These are phyloP conservation scores for Colletotrichum lentis DNA, from an alignment of 2,329 filamentous ascomycete genomes.

Conservation along the genomic window DNA sequence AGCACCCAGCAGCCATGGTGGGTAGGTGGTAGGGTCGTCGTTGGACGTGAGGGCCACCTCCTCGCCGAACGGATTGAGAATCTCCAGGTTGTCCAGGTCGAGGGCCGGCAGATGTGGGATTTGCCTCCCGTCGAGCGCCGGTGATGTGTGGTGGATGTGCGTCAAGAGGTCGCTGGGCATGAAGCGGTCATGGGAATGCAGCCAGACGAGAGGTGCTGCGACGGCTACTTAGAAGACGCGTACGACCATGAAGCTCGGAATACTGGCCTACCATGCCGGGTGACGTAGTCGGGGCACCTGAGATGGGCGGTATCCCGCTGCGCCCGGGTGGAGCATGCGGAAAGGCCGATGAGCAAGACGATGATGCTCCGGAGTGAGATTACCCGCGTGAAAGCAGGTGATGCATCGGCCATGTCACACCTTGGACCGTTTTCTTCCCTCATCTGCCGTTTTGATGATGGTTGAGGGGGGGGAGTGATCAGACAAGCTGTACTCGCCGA, in stretches of 20 bases:
- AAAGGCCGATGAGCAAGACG: slow-evolving; percentile 12
- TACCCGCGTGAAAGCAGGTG: slow-evolving; percentile 10
- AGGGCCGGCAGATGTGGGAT: slow-evolving; percentile 39
- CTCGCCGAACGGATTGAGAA: slow-evolving; percentile 41
- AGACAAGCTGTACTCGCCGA: no score
- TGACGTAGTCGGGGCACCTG: slow-evolving; percentile 44
- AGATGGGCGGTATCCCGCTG: slow-evolving; percentile 20
- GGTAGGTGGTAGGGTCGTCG: slow-evolving; percentile 43
- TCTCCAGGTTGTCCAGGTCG: slow-evolving; percentile 43
- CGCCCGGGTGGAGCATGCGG: slow-evolving; percentile 19
- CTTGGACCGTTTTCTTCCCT: not conserved
- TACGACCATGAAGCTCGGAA: not conserved
- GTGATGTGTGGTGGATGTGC: slow-evolving; percentile 45
- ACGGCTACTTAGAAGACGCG: not conserved
- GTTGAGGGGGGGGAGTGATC: no score
- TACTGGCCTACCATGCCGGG: slow-evolving; percentile 43
- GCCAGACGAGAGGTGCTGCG: slow-evolving; percentile 46
- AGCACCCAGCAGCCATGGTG: slow-evolving; percentile 44
- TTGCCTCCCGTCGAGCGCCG: slow-evolving; percentile 37
- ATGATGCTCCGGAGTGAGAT: slow-evolving; percentile 1
- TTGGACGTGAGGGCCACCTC: slow-evolving; percentile 43
- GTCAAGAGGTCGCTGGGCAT: slow-evolving; percentile 44
- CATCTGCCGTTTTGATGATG: not conserved
- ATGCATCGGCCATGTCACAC: slow-evolving; percentile 6
- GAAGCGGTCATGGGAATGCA: slow-evolving; percentile 46